Conservation (phyloP, 192 early-diverging fungal genomes). For the Coemansia pectinata region DNA sequence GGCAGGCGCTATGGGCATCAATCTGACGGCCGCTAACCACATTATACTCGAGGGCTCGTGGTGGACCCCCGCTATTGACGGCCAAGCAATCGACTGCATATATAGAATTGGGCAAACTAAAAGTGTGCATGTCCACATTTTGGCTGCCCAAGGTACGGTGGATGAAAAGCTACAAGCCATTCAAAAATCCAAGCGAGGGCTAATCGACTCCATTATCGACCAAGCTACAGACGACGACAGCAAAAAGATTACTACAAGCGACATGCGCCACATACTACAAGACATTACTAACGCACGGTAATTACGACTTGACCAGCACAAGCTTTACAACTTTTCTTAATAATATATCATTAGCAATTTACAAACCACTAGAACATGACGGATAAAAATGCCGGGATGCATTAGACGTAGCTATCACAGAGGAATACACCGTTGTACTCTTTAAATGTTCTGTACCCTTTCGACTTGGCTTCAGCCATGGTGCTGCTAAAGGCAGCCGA, state of each 20-base stretch:
- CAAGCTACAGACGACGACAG: background rate
- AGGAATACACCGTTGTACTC: background rate
- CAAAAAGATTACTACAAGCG: background rate
- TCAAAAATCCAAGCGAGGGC: conserved; percentile 18
- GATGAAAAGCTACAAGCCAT: conserved; percentile 64
- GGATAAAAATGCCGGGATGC: background rate
- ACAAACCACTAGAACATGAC: background rate
- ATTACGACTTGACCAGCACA: too few species aligned
- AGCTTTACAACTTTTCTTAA: background rate
- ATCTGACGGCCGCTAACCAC: conserved; percentile 64
- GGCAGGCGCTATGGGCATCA: conserved; percentile 73
- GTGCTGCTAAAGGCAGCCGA: background rate
- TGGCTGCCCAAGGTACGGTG: conserved; percentile 86
- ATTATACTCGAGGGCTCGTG: conserved; percentile 81
- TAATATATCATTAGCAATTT: background rate
- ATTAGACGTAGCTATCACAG: background rate
- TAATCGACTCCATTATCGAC: conserved; percentile 22
- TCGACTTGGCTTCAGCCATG: background rate
- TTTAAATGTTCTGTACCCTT: background rate
- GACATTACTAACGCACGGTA: too few species aligned
- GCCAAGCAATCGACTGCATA: conserved; percentile 89
- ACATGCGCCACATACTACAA: background rate
- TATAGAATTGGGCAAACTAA: conserved; percentile 96
- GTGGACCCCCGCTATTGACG: conserved; percentile 92
- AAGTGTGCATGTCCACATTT: conserved; percentile 87